Evolutionary conservation across 768 basidiomycete genomes (phyloP).

Genomic region (Flagelloscypha sp.): DNA sequence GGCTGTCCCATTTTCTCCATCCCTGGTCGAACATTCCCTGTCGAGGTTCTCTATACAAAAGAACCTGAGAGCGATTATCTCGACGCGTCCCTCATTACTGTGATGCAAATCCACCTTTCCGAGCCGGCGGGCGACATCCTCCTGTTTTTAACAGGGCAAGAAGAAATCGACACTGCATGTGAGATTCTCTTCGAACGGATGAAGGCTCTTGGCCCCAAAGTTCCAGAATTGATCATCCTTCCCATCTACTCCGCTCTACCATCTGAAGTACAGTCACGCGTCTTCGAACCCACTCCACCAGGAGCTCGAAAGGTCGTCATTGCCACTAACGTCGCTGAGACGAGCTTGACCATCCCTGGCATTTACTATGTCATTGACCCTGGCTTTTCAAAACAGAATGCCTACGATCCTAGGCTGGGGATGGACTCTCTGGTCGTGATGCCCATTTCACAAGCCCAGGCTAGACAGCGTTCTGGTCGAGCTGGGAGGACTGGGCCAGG

Average conservation of each 20-base stretch:
- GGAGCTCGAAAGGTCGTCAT: conserved; percentile 99
- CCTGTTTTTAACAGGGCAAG: conserved; percentile 96
- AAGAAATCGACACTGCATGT: conserved; percentile 96
- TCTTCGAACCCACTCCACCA: conserved; percentile 96
- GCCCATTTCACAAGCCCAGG: conserved; percentile 98
- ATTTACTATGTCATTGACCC: conserved; percentile 99
- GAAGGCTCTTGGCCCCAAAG: conserved; percentile 98
- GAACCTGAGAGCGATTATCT: conserved; percentile 97
- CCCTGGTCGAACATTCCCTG: conserved; percentile 98
- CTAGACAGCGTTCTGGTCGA: conserved; percentile 90
- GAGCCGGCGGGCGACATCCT: conserved; percentile 96
- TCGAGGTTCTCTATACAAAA: conserved; percentile 97
- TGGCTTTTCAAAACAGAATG: conserved; percentile 98
- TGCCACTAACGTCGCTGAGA: conserved; percentile 99
- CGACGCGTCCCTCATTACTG: conserved; percentile 95
- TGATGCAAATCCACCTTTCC: conserved; percentile 98
- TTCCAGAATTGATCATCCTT: conserved; percentile 92
- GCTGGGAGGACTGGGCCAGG: conserved; percentile 98
- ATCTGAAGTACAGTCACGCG: conserved; percentile 94
- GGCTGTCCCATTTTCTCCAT: conserved; percentile 99
- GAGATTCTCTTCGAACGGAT: conserved; percentile 98
- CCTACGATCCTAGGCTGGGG: conserved; percentile 92
- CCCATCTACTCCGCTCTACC: conserved; percentile 98
- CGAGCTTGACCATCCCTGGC: conserved; percentile 94
- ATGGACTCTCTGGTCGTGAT: conserved; percentile 99